Evolutionary conservation across 2,329 filamentous ascomycete species (phyloP), one percentile per base, ranked within the genome.

Genomic region (Trichophyton schoenleinii): DNA sequence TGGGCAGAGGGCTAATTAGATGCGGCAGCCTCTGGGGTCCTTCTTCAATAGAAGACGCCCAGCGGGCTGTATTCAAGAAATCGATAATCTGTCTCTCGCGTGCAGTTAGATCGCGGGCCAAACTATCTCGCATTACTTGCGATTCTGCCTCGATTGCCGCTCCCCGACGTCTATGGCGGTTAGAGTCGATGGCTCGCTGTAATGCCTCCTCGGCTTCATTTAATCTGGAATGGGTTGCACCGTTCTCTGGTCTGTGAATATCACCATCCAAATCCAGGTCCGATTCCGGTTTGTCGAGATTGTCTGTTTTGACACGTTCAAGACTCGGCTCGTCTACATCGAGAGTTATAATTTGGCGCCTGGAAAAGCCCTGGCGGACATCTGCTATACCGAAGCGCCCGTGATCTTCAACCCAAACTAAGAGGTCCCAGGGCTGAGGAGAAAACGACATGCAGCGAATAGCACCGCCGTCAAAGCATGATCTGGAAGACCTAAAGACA

Each of bases 361-460:
- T 73, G 34, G 71, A 66, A 62, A 78, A 79, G n/a, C 68, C 69
- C 62, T 75, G 75, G 44, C 78, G 77, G 57, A 79, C 68, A 67
- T 80, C 78, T 36, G 76, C 76, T 62, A 80, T 67, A 6, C 77
- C 78, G 52, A 75, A 75, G 64, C 75, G 71, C 15, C 77, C 78
- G 64, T 88, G 86, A 68, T 96, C 89, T 73, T 99, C 94, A 7
- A 91, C 89, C 91, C 94, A 97, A 5, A 95, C 88, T 46, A 99
- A 78, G 18, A 99, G 82, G 70, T 96, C 92, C 79, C 87, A 92
- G 0, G 91, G 89, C 1, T 88, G 88, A 0, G 92, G 91, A 3
- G 89, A 91, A 71, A 99, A 99, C 0, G 87, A 82, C 88, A 97
- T 95, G 64, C 91, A 89, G 64, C 94, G 83, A 60, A 97, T 85